Evolutionary conservation across 2,329 filamentous ascomycete genomes (phyloP), one percentile per base, ranked within the genome.

Genomic region (Biscogniauxia marginata): DNA sequence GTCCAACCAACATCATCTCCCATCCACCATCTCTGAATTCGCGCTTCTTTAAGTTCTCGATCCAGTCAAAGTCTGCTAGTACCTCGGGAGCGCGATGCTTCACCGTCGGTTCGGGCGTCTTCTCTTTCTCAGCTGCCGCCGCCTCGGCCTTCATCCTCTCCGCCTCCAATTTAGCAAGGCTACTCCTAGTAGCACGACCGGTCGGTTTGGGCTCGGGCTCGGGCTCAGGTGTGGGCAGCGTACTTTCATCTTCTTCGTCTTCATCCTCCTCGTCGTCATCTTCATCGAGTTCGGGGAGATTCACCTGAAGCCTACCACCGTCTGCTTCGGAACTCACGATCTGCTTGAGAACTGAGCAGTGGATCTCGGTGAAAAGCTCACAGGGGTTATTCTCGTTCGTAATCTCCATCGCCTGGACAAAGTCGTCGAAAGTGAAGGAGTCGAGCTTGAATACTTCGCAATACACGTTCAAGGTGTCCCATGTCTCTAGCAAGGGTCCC

Each of bases 391-490:
- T 85, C 30, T 87, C 83, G 0, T 86, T 91, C 0, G 89, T 83
- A 56, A 93, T 88, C 49, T 87, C 83, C 80, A 99, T 86, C 0
- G 93, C 89, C 70, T 98, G 89, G 4, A 96, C 81, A 67, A 93
- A 98, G 71, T 99, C 95, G 71, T 99, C 95, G 67, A 98, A 96
- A 0, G 93, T 98, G 70, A 99, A 99, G 0, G 93, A 98, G 72
- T 99, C 95, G 22, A 99, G 81, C 67, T 91, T 85, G 69, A 96
- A 96, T 18, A 97, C 88, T 67, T 96, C 91, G 69, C 92, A 96
- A 70, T 97, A 97, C n/a, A 99, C 93, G 67, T 97, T 99, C 30
- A 99, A 80, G 0, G 93, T 97, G 66, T 97, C 92, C 95, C 95
- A 99, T 0, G 90, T 91, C 74, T 97, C 93, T 21, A 99, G 76